These are phyloP conservation scores for Prototheca cutis DNA, from an alignment of 163 green algal species.

Conservation along the genomic window DNA sequence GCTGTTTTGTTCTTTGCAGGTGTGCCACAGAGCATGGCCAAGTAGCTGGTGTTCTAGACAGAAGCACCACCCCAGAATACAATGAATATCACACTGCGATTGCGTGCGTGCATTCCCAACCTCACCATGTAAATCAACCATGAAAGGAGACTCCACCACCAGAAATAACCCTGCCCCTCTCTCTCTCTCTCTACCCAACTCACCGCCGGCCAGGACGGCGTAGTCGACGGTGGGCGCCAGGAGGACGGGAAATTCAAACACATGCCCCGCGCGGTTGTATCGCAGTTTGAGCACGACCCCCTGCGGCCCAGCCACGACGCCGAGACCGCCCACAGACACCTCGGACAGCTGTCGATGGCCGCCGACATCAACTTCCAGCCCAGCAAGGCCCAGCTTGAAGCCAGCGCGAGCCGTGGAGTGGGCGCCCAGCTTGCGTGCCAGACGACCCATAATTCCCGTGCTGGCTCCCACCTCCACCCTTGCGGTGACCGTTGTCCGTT, in stretches of 20 bases:
- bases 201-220: constrained; percentile 18
- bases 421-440: constrained; percentile 13
- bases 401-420: constrained; percentile 15
- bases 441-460: constrained; percentile 17
- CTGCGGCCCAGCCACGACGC: constrained; percentile 20
- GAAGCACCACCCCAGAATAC: too few species aligned
- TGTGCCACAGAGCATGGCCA: too few species aligned
- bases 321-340: constrained; percentile 11
- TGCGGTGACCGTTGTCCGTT: constrained; percentile 18
- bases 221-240: constrained; percentile 27
- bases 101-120: too few species aligned
- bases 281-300: constrained; percentile 40
- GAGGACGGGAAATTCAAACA: constrained; percentile 60
- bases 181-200: too few species aligned
- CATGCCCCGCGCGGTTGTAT: constrained; percentile 39
- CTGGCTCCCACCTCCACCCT: constrained; percentile 44
- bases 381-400: constrained; percentile 31
- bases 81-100: too few species aligned
- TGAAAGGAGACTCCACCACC: too few species aligned
- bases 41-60: too few species aligned
- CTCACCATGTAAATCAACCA: too few species aligned
- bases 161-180: too few species aligned
- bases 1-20: neutral
- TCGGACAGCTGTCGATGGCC: constrained; percentile 16
- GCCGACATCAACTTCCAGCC: constrained; percentile 53